Evolutionary conservation across 1,284 basidiomycete species (phyloP).

Genomic region (Golubevia sp.): DNA sequence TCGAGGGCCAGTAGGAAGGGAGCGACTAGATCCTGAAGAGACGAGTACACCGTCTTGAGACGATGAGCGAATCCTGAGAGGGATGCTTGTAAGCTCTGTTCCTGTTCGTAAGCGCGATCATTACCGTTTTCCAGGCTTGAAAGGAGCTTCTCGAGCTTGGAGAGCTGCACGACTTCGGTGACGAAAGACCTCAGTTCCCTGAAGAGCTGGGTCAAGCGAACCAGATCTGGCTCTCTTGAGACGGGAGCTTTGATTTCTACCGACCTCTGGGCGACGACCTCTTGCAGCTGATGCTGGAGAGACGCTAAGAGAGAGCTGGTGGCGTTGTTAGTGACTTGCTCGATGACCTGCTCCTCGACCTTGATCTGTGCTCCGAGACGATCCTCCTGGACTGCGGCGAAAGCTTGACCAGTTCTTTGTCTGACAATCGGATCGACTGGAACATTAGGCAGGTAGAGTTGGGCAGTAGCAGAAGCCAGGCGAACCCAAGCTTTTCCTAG

Average conservation of each 20-base stretch:
- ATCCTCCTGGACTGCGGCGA: slow-evolving; percentile 63
- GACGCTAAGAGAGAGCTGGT: slow-evolving; percentile 66
- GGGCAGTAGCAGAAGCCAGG: slow-evolving; percentile 69
- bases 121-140: slow-evolving; percentile 11
- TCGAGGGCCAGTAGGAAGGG: slow-evolving; percentile 72
- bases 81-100: slow-evolving; percentile 57
- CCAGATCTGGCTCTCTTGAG: slow-evolving; percentile 65
- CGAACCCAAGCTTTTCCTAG: slow-evolving; percentile 72
- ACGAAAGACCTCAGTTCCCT: slow-evolving; percentile 68
- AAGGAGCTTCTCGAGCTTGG: slow-evolving; percentile 52
- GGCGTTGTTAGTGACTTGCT: slow-evolving; percentile 69
- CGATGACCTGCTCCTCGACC: slow-evolving; percentile 70
- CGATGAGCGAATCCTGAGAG: slow-evolving; percentile 64
- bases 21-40: slow-evolving; percentile 72
- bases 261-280: slow-evolving; percentile 23
- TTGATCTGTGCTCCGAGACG: slow-evolving; percentile 68
- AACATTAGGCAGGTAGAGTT: slow-evolving; percentile 81
- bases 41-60: slow-evolving; percentile 62
- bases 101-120: slow-evolving; percentile 27
- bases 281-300: slow-evolving; percentile 46
- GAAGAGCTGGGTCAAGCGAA: slow-evolving; percentile 77
- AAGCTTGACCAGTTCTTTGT: slow-evolving; percentile 67
- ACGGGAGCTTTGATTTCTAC: slow-evolving; percentile 10
- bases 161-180: slow-evolving; percentile 25
- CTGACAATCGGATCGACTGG: slow-evolving; percentile 85